Evolutionary conservation across 2,329 filamentous ascomycete genomes (phyloP).

Genomic region (Lachnellula suecica): DNA sequence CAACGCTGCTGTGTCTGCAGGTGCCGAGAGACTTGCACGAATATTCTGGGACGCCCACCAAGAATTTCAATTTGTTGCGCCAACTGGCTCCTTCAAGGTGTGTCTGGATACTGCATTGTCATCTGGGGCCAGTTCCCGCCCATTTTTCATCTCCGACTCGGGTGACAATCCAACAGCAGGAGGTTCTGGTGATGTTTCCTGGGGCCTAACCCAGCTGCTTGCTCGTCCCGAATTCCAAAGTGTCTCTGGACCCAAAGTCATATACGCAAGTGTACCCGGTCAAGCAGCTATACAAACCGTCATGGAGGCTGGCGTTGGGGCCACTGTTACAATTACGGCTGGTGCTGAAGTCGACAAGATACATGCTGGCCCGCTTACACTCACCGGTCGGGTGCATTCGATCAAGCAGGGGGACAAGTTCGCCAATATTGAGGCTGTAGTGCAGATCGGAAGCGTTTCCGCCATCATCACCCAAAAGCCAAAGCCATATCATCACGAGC

Average conservation of each 20-base stretch:
- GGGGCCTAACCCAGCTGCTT: constrained; percentile 47
- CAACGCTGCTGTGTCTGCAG: constrained; percentile 34
- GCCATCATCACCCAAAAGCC: constrained; percentile 51
- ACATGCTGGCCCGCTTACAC: constrained; percentile 47
- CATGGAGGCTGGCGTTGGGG: constrained; percentile 44
- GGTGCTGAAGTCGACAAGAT: constrained; percentile 49
- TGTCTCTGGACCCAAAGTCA: constrained; percentile 39
- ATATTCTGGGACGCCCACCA: constrained; percentile 47
- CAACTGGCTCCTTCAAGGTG: constrained; percentile 45
- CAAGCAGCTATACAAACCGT: constrained; percentile 42
- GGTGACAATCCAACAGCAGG: constrained; percentile 56
- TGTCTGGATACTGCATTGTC: constrained; percentile 46
- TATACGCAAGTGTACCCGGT: constrained; percentile 53
- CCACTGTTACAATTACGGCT: constrained; percentile 48
- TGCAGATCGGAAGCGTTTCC: constrained; percentile 49
- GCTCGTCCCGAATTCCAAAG: constrained; percentile 43
- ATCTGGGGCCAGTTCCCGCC: constrained; percentile 34
- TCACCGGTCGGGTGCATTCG: constrained; percentile 49
- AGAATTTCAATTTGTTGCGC: constrained; percentile 52
- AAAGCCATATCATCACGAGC: constrained; percentile 54
- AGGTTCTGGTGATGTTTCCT: constrained; percentile 53
- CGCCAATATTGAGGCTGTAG: constrained; percentile 47
- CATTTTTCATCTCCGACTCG: constrained; percentile 55
- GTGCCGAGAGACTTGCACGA: constrained; percentile 45
- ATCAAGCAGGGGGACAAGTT: constrained; percentile 50